Percentiles rank a stretch among this genome's conserved stretches.
These are phyloP conservation scores for Trichosanthes cucumerina DNA, from an alignment of 306 rosid species.

Conservation along the genomic window DNA sequence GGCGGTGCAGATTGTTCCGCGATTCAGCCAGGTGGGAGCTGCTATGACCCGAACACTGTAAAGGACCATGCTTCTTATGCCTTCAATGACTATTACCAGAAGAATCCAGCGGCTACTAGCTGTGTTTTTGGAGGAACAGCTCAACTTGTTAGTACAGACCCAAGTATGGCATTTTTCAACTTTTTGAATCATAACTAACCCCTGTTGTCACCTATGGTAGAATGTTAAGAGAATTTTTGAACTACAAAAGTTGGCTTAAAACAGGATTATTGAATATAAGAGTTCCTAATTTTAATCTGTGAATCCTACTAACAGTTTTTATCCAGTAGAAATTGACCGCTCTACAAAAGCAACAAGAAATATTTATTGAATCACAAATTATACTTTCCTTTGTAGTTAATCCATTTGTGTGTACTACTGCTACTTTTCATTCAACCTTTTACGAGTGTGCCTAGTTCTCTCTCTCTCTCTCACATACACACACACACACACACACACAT, in stretches of 20 bases:
- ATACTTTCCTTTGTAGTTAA: background rate
- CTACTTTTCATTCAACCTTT: background rate
- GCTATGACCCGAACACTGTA: conserved; percentile 62
- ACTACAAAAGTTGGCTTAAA: background rate
- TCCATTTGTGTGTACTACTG: background rate
- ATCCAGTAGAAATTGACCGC: background rate
- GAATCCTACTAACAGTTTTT: background rate
- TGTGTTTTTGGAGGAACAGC: conserved; percentile 84
- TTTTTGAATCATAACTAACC: conserved; percentile 1
- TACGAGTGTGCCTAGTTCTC: background rate
- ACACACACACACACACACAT: too few relatives aligned
- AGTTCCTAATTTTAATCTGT: too few relatives aligned
- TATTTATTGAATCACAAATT: background rate
- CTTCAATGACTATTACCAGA: conserved; percentile 74
- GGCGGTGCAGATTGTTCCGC: conserved; percentile 80
- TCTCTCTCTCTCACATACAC: background rate
- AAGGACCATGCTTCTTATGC: conserved; percentile 86
- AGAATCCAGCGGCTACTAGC: conserved; percentile 72
- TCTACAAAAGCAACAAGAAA: background rate
- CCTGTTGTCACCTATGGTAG: background rate
- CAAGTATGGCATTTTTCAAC: conserved; percentile 54
- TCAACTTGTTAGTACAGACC: conserved; percentile 48
- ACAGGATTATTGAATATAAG: background rate
- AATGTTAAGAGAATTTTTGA: background rate
- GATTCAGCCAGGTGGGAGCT: conserved; percentile 55